phyloP scores from a whole-genome alignment of 306 rosid species.

The Prunus padus region DNA sequence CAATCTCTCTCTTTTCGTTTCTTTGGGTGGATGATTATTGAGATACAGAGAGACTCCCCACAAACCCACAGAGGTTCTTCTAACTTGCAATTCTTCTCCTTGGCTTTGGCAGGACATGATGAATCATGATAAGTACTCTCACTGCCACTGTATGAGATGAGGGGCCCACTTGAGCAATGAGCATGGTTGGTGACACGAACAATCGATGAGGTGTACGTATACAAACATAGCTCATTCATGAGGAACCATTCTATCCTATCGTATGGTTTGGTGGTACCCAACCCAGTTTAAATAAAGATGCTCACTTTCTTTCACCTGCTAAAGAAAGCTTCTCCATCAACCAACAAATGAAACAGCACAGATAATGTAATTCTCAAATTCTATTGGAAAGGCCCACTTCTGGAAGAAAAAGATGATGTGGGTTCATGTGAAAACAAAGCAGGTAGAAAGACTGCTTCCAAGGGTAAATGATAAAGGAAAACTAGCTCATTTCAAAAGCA shows the following conservation, averaged over 20 bases:
- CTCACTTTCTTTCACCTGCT: no score
- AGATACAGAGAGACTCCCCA: slow-evolving; percentile 8
- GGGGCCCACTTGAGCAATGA: neutral
- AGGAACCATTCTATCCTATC: no score
- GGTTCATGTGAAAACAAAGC: no score
- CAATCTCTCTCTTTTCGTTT: neutral
- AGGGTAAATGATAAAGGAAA: neutral
- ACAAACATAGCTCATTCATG: neutral
- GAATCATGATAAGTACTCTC: neutral
- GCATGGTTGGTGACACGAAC: neutral
- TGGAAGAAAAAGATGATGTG: neutral
- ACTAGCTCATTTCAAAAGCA: neutral
- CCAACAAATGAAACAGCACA: neutral
- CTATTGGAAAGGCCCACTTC: neutral
- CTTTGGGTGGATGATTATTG: neutral
- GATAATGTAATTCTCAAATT: neutral
- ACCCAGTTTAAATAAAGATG: no score
- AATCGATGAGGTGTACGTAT: neutral
- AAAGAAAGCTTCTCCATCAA: neutral
- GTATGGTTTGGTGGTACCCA: no score
- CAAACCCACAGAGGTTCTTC: slow-evolving; percentile 1
- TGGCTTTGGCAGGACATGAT: neutral
- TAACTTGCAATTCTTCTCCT: neutral
- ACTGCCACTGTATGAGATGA: neutral
- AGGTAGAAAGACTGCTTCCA: neutral